A percentile compares a stretch with the other conserved stretches of the same genome.
These are phyloP conservation scores for Citrullus mucosospermus DNA, from an alignment of 306 rosid species.

Conservation along the genomic window DNA sequence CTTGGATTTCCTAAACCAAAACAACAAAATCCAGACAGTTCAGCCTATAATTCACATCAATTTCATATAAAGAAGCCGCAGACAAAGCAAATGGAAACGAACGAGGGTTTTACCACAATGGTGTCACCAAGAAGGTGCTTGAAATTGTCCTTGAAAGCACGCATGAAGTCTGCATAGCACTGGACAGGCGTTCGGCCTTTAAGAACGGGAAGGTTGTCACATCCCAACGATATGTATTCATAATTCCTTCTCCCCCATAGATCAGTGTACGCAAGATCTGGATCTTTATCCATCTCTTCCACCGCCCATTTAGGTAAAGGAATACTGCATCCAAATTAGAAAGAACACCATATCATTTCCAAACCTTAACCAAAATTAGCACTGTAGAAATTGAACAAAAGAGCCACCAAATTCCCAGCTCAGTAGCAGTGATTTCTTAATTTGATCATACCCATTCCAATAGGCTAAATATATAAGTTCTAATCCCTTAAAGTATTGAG, in stretches of 20 bases:
- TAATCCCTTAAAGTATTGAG: not conserved
- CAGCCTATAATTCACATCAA: not conserved
- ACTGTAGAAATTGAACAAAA: not conserved
- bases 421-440: not conserved
- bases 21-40: not conserved
- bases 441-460: not conserved
- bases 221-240: conserved; percentile 79
- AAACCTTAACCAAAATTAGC: not conserved
- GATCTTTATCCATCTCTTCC: conserved; percentile 68
- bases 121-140: conserved; percentile 78
- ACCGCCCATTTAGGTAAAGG: conserved; percentile 87
- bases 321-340: conserved; percentile 38
- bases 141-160: conserved; percentile 72
- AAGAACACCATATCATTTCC: not conserved
- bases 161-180: conserved; percentile 90
- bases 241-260: conserved; percentile 91
- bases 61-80: not conserved
- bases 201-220: conserved; percentile 73
- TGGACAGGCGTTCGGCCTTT: conserved; percentile 91
- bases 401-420: not conserved
- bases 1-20: conserved; percentile 80
- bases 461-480: not conserved
- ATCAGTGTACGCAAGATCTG: conserved; percentile 83
- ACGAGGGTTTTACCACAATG: conserved; percentile 46
- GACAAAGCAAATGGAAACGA: not conserved